Conservation (phyloP, 805 yeast species). For the Teunomyces kruisii region DNA sequence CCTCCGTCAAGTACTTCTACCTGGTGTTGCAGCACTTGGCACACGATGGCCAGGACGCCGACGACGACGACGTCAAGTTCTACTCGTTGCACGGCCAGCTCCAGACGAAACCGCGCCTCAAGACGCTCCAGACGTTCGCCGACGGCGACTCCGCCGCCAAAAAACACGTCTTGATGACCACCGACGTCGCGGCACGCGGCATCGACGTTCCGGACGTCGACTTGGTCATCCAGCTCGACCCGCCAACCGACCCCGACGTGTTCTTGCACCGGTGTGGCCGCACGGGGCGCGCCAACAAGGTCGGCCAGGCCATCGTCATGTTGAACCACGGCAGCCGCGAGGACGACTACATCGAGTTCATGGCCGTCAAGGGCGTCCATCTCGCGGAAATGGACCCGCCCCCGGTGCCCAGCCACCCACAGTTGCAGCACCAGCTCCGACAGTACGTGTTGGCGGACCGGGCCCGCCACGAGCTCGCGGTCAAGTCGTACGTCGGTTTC, state of each 20-base stretch:
- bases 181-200: conserved; percentile 99
- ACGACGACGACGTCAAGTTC: conserved; percentile 39
- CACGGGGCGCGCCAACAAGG: conserved; percentile 87
- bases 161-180: conserved; percentile 74
- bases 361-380: conserved; percentile 64
- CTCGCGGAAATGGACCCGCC: conserved; percentile 42
- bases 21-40: conserved; percentile 47
- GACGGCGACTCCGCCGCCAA: conserved; percentile 37
- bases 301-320: conserved; percentile 77
- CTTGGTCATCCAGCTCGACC: conserved; percentile 88
- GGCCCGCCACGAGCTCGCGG: conserved; percentile 76
- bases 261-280: conserved; percentile 94
- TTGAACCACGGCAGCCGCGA: conserved; percentile 72
- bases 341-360: conserved; percentile 75
- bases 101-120: conserved; percentile 73
- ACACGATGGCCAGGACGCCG: no score
- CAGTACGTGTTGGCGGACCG: conserved; percentile 72
- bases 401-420: conserved; percentile 21
- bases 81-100: conserved; percentile 90
- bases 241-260: conserved; percentile 90
- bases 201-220: conserved; percentile 95
- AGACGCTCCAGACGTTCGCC: conserved; percentile 64
- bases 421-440: conserved; percentile 24
- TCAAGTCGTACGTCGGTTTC: conserved; percentile 79
- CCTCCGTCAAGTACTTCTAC: conserved; percentile 76